Percentiles rank a stretch among this genome's conserved stretches.
Evolutionary conservation across 805 yeast genomes (phyloP).

Genomic region (Kuraishia capsulata): DNA sequence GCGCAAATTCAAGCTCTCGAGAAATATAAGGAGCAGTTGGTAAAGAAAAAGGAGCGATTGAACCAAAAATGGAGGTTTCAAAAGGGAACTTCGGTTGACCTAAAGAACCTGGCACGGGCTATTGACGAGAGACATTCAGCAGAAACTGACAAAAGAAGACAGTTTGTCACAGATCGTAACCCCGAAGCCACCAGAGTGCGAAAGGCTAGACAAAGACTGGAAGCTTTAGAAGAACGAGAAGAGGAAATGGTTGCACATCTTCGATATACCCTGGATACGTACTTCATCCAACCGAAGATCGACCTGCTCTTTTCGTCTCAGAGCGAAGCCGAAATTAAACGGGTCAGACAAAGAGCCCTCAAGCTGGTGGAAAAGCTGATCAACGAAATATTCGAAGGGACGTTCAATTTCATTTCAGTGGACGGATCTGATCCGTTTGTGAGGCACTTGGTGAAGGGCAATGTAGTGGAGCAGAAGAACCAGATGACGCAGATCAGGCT

Average conservation of each 20-base stretch:
- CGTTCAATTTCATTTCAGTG: conserved; percentile 13
- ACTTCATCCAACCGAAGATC: conserved; percentile 17
- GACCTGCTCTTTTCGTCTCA: conserved; percentile 10
- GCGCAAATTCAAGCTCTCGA: conserved; percentile 8
- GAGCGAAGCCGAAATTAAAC: conserved; percentile 9
- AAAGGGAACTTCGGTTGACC: background rate
- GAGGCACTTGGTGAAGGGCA: conserved; percentile 16
- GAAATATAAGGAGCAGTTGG: conserved; percentile 1
- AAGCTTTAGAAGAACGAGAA: conserved; percentile 8
- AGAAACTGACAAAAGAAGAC: conserved; percentile 3
- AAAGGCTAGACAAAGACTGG: background rate
- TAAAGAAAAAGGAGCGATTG: conserved; percentile 1
- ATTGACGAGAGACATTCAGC: conserved; percentile 3
- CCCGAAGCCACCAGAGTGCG: conserved; percentile 4
- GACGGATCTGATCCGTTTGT: conserved; percentile 23
- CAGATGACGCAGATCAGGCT: conserved; percentile 18
- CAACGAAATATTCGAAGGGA: conserved; percentile 15
- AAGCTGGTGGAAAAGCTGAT: conserved; percentile 20
- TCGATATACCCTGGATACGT: conserved; percentile 16
- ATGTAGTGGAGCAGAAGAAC: conserved; percentile 16
- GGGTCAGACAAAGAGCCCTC: conserved; percentile 14
- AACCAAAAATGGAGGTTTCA: conserved; percentile 1
- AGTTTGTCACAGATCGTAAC: conserved; percentile 3
- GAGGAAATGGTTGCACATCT: conserved; percentile 13
- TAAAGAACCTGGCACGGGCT: background rate